phyloP scores from a whole-genome alignment of 352 stramenopile species.

The Globisporangium radiosum region DNA sequence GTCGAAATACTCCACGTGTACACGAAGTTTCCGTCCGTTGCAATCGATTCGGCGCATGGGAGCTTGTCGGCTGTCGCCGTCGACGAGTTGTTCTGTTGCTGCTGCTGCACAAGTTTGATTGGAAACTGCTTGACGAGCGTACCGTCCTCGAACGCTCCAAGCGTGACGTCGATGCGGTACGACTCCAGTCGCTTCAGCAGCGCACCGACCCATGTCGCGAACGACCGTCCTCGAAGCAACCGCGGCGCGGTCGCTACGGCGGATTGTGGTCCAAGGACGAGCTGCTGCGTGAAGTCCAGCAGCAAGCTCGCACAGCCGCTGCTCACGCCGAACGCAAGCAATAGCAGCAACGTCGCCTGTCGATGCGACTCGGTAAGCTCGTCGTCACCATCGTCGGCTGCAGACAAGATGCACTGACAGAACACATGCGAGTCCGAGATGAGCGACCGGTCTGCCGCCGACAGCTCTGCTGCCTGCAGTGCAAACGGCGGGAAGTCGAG shows the following conservation, averaged over 20 bases:
- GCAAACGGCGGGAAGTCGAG: slow-evolving; percentile 53
- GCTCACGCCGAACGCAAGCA: slow-evolving; percentile 49
- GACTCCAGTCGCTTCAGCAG: slow-evolving; percentile 41
- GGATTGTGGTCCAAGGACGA: slow-evolving; percentile 8
- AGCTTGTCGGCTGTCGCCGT: slow-evolving; percentile 9
- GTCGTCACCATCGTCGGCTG: neutral
- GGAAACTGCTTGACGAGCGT: slow-evolving; percentile 35
- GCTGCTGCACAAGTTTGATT: slow-evolving; percentile 31
- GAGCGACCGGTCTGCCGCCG: slow-evolving; percentile 27
- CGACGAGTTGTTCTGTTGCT: neutral
- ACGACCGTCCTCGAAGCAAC: slow-evolving; percentile 18
- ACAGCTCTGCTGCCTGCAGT: slow-evolving; percentile 19
- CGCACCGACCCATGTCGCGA: slow-evolving; percentile 29
- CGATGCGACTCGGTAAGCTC: slow-evolving; percentile 16
- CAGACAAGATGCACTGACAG: slow-evolving; percentile 27
- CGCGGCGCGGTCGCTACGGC: neutral
- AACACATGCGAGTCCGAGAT: slow-evolving; percentile 46
- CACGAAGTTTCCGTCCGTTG: slow-evolving; percentile 59
- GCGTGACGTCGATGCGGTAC: slow-evolving; percentile 45
- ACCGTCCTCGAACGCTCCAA: slow-evolving; percentile 42
- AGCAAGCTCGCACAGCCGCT: slow-evolving; percentile 43
- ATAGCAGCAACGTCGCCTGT: slow-evolving; percentile 31
- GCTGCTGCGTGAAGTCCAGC: slow-evolving; percentile 38
- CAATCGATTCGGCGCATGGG: slow-evolving; percentile 22
- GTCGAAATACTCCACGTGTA: slow-evolving; percentile 45